Base-by-base conservation (phyloP, 164 flowering plant species). In the Amborella trichopoda region DNA sequence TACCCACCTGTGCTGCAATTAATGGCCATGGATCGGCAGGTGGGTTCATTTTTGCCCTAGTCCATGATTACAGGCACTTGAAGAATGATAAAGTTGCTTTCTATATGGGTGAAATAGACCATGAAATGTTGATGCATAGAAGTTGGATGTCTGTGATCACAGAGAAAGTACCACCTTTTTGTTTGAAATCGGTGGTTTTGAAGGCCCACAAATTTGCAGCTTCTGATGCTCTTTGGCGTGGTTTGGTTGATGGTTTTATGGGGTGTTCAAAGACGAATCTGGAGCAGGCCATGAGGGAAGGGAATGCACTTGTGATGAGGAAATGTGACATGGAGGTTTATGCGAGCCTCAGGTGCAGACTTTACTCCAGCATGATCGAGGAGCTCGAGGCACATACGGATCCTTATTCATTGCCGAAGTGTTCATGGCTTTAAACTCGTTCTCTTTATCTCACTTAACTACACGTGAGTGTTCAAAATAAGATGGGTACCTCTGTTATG, bases 71-170 rank as follows among this genome's bases (percentile, higher is more conserved):
- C 22, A 26, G 58, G n/a, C 46, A 36, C 44, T 45, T 54, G 51
- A 46, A n/a, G 16, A 20, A 26, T 6, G 52, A 40, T 5, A 46
- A 40, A 23, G 38, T 1, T 14, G 52, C 47, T 8, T 46, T 55
- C 14, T 54, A 54, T 19, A 54, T 54, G 58, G 46, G 58, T 17
- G 58, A 54, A 39, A 23, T 54, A 19, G 58, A 54, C 26, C 58
- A 54, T 21, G 50, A 45, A n/a, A 54, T 54, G 58, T 34, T 9
- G 37, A 54, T 55, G 52, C 59, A 45, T 2, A 46, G 39, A 38
- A 39, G 46, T 23, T 23, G 46, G 28, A 55, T 55, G 59, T 19
- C 52, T 16, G 46, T 47, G 1, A 55, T 46, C 5, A 28, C 5
- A 40, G 40, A 46, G 25, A 53, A 53, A 43, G 28, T 44, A 2